Base-by-base conservation (phyloP, 176 grass and related monocot species). In the Puccinellia tenuiflora region DNA sequence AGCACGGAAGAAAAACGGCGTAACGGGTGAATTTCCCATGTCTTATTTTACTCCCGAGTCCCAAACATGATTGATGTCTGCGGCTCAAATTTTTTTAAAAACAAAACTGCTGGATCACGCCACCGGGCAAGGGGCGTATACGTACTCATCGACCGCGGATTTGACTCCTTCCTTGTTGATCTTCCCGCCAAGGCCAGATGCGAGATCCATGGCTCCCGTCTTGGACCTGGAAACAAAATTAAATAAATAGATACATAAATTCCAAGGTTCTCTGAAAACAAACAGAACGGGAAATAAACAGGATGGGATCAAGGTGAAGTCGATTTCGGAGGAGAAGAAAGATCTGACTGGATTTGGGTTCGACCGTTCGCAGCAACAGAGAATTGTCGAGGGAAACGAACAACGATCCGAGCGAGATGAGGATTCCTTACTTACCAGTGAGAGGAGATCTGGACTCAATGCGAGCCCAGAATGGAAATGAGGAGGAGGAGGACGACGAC, bases 91-190 rank as follows among this genome's bases (percentile, higher is more conserved):
- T n/a, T 21, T 11, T 45, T n/a, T 21, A 13, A 33, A 56, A 56
- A 5, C 24, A 29, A 73, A n/a, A 52, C 2, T 24, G 34, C 70
- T 47, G 69, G 68, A 57, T 66, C 57, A 59, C 46, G 45, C 6
- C 33, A 86, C 20, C 18, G 33, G 33, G 16, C 43, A 59, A 61
- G 43, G 29, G 7, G 9, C 12, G 3, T 63, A 43, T 43, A 54
- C 82, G 2, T 85, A 92, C 91, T 92, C 87, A 29, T 92, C 87
- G 40, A 90, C 88, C 14, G 91, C 91, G 3, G 91, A 92, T 48
- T 90, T 86, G 61, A 92, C 78, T 8, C 85, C 87, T 13, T 79
- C 88, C 88, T 87, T 92, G 56, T 50, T 3, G 65, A 92, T 92
- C 65, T 90, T 90, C 39, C 91, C 91, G 67, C 91, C 91, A 12